Evolutionary conservation across 1,284 basidiomycete genomes (phyloP), one percentile per base, ranked within the genome.

Genomic region (Psilocybe mexicana): DNA sequence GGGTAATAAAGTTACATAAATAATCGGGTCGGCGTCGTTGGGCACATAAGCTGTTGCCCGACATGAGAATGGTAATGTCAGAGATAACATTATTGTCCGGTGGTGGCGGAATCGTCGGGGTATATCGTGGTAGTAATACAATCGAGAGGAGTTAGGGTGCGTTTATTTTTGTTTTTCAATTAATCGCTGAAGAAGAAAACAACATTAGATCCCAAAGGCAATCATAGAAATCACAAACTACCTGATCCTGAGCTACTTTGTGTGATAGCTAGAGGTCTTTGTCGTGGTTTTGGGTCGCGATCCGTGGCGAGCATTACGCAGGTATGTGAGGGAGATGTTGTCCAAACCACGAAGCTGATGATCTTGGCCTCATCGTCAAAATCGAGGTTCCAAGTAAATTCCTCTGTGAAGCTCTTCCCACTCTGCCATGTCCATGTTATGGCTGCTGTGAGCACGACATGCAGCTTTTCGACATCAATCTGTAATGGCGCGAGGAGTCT

Each of bases 271-370:
- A 48, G 46, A 35, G 30, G 33, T 30, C 55, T 53, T 49, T 57
- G 55, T 14, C 25, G 35, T 35, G 53, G 26, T 43, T 23, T 43
- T 25, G 54, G 48, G 33, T 70, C 71, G 8, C 57, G 45, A 59
- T 80, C 78, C 23, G 76, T 70, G 1, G 77, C 77, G 8, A 71
- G 69, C 76, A 79, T 76, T 40, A 78, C 71, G 54, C 78, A 80
- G 8, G 77, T 79, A 51, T 65, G 68, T 6, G 69, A 67, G 7
- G 65, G 63, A 8, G 74, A 76, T 26, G 72, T 69, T 8, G 78
- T 79, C 46, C 66, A 63, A 11, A 79, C 66, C 23, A 72, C 61
- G 61, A 79, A 74, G 47, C 63, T 71, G 43, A 68, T 63, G 23
- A 80, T 76, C 61, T 77, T 78, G 60, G 72, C 60, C 18, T 65